Conservation (phyloP, 495 filamentous ascomycete species). For the Penicillium coprophilum region DNA sequence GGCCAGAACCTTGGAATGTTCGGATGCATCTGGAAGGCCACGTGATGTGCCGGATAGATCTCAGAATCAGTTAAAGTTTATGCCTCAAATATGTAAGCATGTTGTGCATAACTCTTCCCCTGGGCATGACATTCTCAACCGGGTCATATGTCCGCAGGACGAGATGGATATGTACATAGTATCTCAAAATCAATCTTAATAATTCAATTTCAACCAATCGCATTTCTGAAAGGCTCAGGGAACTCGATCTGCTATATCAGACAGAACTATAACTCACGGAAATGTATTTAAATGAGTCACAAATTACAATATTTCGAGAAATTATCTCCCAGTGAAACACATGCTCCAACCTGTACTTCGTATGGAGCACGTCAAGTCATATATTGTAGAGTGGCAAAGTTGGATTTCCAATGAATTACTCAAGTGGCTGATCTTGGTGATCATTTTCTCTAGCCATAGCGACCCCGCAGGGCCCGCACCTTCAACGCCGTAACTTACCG, state of each 20-base stretch:
- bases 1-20: not conserved
- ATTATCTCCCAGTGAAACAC: too few relatives aligned
- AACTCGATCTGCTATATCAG: too few relatives aligned
- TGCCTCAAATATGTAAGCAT: not conserved
- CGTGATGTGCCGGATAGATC: not conserved
- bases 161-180: too few relatives aligned
- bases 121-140: not conserved
- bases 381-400: too few relatives aligned
- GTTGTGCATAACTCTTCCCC: not conserved
- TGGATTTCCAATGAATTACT: not conserved
- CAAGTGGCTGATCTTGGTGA: not conserved
- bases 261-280: too few relatives aligned
- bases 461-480: conserved; percentile 5
- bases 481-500: not conserved
- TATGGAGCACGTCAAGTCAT: too few relatives aligned
- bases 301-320: too few relatives aligned
- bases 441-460: not conserved
- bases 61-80: not conserved
- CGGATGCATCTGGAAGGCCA: not conserved
- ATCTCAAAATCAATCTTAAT: too few relatives aligned
- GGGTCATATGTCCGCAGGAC: not conserved
- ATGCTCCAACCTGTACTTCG: too few relatives aligned
- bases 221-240: too few relatives aligned
- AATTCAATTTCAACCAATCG: too few relatives aligned
- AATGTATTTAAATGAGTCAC: too few relatives aligned